Base-by-base conservation (phyloP, 1,139 yeast genomes). In the Protomyces pachydermus region DNA sequence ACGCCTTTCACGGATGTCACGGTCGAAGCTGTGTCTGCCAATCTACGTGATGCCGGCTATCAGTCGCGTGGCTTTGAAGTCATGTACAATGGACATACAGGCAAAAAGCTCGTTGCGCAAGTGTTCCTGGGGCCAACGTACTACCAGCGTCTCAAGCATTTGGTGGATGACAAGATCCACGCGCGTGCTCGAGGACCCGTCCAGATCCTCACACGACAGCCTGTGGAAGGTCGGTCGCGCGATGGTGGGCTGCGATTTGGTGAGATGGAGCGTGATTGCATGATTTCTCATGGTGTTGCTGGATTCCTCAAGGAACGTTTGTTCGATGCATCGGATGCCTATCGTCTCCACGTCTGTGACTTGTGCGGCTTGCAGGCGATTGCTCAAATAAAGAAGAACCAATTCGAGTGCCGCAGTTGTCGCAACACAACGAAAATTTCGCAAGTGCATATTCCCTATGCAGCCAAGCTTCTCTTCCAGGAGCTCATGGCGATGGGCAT, bases 221-320 rank as follows among this genome's bases (percentile, higher is more conserved):
- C 99, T 8, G 97, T 93, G 66, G 99, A 95, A 78, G 99, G 99
- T 85, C 86, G 98, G 79, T 91, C 98, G 28, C 85, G 98, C 79
- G 98, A 93, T 78, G 99, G 99, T 84, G 99, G 99, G 71, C 81
- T 93, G 76, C 91, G 99, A 78, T 95, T 93, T 83, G 99, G 99
- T 74, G 99, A 93, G 79, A 93, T 93, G 99, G 99, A 93, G 79
- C 90, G 98, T 81, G 98, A 95, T 81, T 93, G 98, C 87, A 93
- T 95, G 96, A 93, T 93, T 81, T 98, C 98, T 3, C 98, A 93
- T 76, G 98, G 98, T 75, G 98, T 97, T 1, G 97, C 98, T 1
- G 95, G 97, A 8, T 93, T 93, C 80, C 82, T 93, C 78, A 90
- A 91, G 78, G 99, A 93, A 78, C 84, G 99, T 76, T 81, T 93